Conservation (phyloP, 139 green algal genomes). For the Parachlorella kessleri region DNA sequence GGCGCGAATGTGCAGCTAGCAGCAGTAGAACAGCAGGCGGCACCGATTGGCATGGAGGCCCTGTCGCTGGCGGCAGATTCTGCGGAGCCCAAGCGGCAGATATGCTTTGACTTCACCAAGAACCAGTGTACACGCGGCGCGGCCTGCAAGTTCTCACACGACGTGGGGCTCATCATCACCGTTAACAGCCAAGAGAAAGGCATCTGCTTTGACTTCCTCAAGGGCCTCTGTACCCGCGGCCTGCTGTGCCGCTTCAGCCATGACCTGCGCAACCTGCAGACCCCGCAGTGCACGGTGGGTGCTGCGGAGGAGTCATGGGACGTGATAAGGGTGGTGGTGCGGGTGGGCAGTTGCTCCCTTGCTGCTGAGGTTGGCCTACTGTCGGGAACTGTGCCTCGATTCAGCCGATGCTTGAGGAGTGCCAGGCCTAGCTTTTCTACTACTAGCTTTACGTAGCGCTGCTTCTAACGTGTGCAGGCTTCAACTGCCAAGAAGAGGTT, state of each 20-base stretch:
- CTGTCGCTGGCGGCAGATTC: too few relatives aligned
- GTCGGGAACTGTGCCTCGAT: too few relatives aligned
- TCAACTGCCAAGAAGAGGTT: slow-evolving; percentile 1
- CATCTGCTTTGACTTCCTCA: slow-evolving; percentile 91
- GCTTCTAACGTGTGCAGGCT: background rate
- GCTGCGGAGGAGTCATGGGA: background rate
- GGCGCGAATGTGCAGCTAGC: too few relatives aligned
- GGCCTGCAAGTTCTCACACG: slow-evolving; percentile 86
- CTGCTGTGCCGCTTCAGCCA: slow-evolving; percentile 89
- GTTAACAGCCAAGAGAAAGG: slow-evolving; percentile 85
- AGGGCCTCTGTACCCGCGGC: slow-evolving; percentile 77
- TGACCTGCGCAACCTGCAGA: slow-evolving; percentile 74
- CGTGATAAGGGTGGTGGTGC: too few relatives aligned
- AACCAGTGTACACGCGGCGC: slow-evolving; percentile 75
- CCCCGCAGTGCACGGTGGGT: slow-evolving; percentile 40
- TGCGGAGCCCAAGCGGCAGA: slow-evolving; percentile 60
- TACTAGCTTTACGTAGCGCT: too few relatives aligned
- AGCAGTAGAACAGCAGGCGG: too few relatives aligned
- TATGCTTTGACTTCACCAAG: slow-evolving; percentile 94
- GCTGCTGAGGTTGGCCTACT: too few relatives aligned
- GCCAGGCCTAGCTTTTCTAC: too few relatives aligned
- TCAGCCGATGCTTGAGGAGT: too few relatives aligned
- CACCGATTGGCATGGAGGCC: too few relatives aligned
- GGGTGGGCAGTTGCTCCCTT: too few relatives aligned
- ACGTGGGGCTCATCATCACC: slow-evolving; percentile 75